These are phyloP conservation scores for Graphilbum sp. DNA, from an alignment of 2,329 filamentous ascomycete species.

Conservation along the genomic window DNA sequence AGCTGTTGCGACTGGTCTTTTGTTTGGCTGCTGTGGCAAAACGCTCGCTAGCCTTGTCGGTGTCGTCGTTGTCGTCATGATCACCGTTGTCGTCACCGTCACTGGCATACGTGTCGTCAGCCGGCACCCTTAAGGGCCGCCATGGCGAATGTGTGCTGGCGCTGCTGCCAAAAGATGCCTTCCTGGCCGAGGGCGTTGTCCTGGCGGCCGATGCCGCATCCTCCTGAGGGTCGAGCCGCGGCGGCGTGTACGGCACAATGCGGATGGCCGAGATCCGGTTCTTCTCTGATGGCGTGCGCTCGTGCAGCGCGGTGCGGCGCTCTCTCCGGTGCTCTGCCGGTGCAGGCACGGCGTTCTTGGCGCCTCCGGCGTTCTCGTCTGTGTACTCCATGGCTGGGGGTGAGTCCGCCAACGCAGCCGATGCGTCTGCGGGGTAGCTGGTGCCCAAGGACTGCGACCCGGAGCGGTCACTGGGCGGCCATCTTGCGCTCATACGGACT, in stretches of 20 bases:
- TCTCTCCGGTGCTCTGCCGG: not conserved
- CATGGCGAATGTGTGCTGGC: not conserved
- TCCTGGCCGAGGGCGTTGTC: not conserved
- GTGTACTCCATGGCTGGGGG: not conserved
- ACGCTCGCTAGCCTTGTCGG: conserved; percentile 5
- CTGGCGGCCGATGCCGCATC: not conserved
- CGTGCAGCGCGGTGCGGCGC: conserved; percentile 15
- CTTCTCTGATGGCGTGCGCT: conserved; percentile 24
- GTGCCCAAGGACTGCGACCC: not conserved
- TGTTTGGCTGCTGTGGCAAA: too few relatives aligned
- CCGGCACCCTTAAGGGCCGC: not conserved
- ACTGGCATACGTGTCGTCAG: not conserved
- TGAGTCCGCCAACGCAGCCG: conserved; percentile 2
- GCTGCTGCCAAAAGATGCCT: not conserved
- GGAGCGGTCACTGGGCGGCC: conserved; percentile 5
- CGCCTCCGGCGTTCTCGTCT: too few relatives aligned
- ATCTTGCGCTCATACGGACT: conserved; percentile 5
- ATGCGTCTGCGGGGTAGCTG: not conserved
- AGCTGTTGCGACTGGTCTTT: too few relatives aligned
- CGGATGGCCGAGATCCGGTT: conserved; percentile 25
- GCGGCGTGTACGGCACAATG: conserved; percentile 31
- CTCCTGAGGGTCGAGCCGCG: conserved; percentile 17
- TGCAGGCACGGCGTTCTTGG: not conserved
- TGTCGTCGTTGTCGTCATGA: not conserved
- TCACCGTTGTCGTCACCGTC: conserved; percentile 1